Base-by-base conservation (phyloP, 805 yeast genomes). In the Cyberlindnera saturnus region DNA sequence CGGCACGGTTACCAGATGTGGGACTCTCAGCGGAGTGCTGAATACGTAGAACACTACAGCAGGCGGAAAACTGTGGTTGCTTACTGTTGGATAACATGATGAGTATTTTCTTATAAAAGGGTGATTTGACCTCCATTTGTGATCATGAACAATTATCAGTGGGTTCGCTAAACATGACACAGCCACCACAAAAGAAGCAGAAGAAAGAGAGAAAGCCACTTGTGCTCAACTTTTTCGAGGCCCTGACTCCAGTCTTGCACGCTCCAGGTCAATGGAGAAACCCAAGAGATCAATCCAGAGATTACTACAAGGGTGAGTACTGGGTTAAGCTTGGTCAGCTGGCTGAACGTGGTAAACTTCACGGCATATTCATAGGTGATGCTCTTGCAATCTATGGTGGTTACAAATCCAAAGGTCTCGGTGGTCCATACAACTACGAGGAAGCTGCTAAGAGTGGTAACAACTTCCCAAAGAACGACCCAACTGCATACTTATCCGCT, bases 301-400 rank as follows among this genome's bases (percentile, higher is more conserved):
- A 29, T 32, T 52, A 51, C 19, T 32, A 38, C 16, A 52, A 50
- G 35, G 42, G 53, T 36, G 68, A 65, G 32, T 62, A 67, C 46
- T 68, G 73, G 73, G 57, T 61, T 13, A 54, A 65, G 31, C 44
- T 68, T 6, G 72, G 72, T 9, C 58, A 66, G 40, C 40, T 64
- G 20, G 59, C 68, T 18, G 73, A 68, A 41, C 54, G 57, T 38
- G 73, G 70, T 7, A 67, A 66, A 51, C 52, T 69, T 45, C 67
- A 66, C 44, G 64, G 62, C 16, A 42, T 68, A 4, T 69, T 69
- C 47, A 52, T 68, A 41, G 73, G 73, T 38, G 73, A 69, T 51
- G 64, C 65, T 10, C 51, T 68, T 16, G 73, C 70, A 7, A 61
- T 64, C 5, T 67, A 66, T 42, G 72, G 69, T 44, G 69, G 65